Base-by-base conservation (phyloP, 2,329 filamentous ascomycete species). In the Chaetothyriales sp. region DNA sequence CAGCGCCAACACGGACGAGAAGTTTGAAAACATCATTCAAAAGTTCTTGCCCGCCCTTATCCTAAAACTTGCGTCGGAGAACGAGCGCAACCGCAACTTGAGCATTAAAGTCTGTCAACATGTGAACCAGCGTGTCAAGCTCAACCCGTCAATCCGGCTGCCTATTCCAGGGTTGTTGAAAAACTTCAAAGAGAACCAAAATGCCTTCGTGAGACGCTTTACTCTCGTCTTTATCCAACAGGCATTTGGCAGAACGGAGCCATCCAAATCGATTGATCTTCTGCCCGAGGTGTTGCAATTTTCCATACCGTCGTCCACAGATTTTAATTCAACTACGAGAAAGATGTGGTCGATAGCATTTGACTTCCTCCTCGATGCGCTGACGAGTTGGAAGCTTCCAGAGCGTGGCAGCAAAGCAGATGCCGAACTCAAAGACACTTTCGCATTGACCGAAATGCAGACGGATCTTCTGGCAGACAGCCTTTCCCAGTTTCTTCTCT, bases 201-300 rank as follows among this genome's bases (percentile, higher is more conserved):
- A 82, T 10, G 73, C 82, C 1, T 74, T 95, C 40, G 80, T 98
- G 58, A 83, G 87, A 57, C 86, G 94, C 64, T 85, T 95, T 60
- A 89, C 97, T 67, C 72, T 97, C 43, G 76, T 85, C 18, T 95
- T 94, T 64, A 85, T 95, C 40, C 86, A 94, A 63, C 87, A 94
- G 64, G 92, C 90, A 43, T 73, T 86, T 45, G 76, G 76, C 49
- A 74, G 82, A 48, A 67, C 86, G 18, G 72, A 75, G 1, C 66
- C 75, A 9, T 66, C 69, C 50, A 84, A 90, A 44, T 79, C 87
- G 59, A 76, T 83, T 37, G 79, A 82, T 9, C 71, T 95, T 4
- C 68, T 95, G n/a, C 82, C 87, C 1, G 75, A 79, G 2, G 68
- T 89, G 8, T 69, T 89, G 15, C 73, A 77, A 57, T 84, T 82